Evolutionary conservation across 192 early-diverging fungal genomes (phyloP).

Genomic region (Oehlia diaphana): DNA sequence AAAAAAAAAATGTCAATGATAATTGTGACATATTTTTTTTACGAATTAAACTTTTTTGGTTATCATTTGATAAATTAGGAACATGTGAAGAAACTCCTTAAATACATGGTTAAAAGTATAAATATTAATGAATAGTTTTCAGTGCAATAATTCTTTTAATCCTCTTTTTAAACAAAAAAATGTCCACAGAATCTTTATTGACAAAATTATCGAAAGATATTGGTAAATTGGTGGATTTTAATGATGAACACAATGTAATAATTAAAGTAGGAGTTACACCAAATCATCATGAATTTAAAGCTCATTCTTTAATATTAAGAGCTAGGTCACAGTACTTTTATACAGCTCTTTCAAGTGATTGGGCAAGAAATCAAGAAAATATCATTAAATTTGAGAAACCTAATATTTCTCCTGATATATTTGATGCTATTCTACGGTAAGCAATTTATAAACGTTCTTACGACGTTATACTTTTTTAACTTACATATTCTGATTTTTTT

Average conservation of each 20-base stretch:
- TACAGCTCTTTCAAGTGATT: not conserved
- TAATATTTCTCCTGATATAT: constrained; percentile 1
- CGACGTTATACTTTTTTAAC: too few species aligned
- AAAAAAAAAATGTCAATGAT: too few species aligned
- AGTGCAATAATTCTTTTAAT: too few species aligned
- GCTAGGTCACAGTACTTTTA: constrained; percentile 5
- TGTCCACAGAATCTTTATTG: not conserved
- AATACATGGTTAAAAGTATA: too few species aligned
- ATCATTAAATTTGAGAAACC: constrained; percentile 15
- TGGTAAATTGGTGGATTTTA: not conserved
- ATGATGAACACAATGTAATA: not conserved
- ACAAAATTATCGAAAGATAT: not conserved
- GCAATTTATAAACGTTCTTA: too few species aligned
- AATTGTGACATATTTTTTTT: too few species aligned
- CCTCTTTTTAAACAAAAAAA: not conserved
- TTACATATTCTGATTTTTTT: too few species aligned
- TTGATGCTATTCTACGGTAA: not conserved
- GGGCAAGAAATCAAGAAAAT: constrained; percentile 3
- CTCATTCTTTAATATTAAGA: constrained; percentile 21
- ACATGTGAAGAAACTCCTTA: too few species aligned
- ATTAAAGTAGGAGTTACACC: not conserved
- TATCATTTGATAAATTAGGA: too few species aligned
- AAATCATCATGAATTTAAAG: constrained; percentile 4
- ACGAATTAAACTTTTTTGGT: too few species aligned
- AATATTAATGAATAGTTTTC: too few species aligned